Base-by-base conservation (phyloP, 2,329 filamentous ascomycete genomes). In the Verticillium tricorpus region DNA sequence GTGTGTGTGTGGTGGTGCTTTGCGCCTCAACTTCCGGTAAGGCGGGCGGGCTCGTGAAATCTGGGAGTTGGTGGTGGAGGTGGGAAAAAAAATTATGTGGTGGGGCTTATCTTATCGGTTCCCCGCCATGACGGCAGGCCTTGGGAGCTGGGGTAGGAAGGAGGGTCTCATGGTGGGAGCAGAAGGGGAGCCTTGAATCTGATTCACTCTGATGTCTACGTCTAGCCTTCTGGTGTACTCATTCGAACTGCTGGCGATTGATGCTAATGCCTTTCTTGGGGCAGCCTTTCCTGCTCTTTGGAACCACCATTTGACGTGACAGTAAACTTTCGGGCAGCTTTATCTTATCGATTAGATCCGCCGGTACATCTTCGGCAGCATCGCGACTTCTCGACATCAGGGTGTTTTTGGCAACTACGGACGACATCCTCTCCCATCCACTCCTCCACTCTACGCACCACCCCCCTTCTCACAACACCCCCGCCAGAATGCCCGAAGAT, bases 71-170 rank as follows among this genome's bases (percentile, higher is more conserved):
- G 31, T 31, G 19, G 60, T 54, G 61, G 39, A 17, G 19, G 58
- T 60, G 45, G 62, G 63, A 64, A 58, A 62, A 68, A 67, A 70
- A 65, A 68, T 57, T 58, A 66, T 67, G 61, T 60, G 60, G 71
- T 65, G 71, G 71, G 71, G 68, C 69, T 73, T 75, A 74, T 75
- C 72, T 74, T 73, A 73, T 73, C 71, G 63, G 2, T 17, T 39
- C 59, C 15, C 45, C 45, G 45, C 45, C 45, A 50, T 50, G 45
- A 50, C 45, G 45, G 45, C 9, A 22, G n/a, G 45, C n/a, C 8
- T 7, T 3, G n/a, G 45, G 45, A 50, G 39, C n/a, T 40, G 37
- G 34, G 34, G 28, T 28, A 6, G 5, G 28, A 28, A 6, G 5
- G 28, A 28, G 28, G 28, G 28, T 28, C 28, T 28, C 28, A 28